phyloP scores from a whole-genome alignment of 805 yeast genomes.

The Ogataea trehaloabstinens region DNA sequence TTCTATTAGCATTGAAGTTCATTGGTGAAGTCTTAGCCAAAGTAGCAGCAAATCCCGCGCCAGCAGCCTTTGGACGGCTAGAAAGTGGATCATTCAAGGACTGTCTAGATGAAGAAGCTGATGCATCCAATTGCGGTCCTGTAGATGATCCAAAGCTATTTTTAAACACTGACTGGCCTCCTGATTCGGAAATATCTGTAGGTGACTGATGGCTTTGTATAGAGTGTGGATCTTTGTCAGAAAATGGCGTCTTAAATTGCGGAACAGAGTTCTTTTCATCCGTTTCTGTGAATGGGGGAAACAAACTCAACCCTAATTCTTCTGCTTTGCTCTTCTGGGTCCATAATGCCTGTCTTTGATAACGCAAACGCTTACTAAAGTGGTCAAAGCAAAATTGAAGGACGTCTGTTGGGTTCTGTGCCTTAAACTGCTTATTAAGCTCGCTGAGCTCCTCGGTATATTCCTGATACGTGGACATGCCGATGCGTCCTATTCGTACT shows the following conservation, averaged over 20 bases:
- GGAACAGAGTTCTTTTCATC: constrained; percentile 30
- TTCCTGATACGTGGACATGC: constrained; percentile 24
- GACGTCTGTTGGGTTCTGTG: constrained; percentile 61
- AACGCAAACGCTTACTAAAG: constrained; percentile 60
- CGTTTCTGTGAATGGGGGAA: constrained; percentile 18
- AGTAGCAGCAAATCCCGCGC: constrained; percentile 25
- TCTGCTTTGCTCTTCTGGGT: constrained; percentile 47
- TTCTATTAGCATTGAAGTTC: constrained; percentile 73
- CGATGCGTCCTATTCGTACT: too few species aligned
- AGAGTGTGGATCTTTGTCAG: constrained; percentile 63
- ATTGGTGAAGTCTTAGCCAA: constrained; percentile 45
- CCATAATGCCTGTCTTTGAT: constrained; percentile 55
- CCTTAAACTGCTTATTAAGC: constrained; percentile 56
- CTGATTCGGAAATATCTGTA: not conserved
- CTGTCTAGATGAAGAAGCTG: constrained; percentile 20
- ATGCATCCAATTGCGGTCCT: constrained; percentile 21
- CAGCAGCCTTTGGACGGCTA: not conserved
- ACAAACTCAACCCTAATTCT: constrained; percentile 45
- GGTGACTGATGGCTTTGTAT: constrained; percentile 30
- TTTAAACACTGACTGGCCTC: constrained; percentile 20
- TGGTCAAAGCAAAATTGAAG: constrained; percentile 75
- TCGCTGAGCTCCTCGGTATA: constrained; percentile 50
- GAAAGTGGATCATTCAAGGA: constrained; percentile 2
- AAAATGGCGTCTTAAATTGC: constrained; percentile 58
- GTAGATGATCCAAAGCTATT: constrained; percentile 28